Evolutionary conservation across 228 moss, liverwort and hornwort species (phyloP), one percentile per base, ranked within the genome.

Genomic region (Sphagnum fallax): DNA sequence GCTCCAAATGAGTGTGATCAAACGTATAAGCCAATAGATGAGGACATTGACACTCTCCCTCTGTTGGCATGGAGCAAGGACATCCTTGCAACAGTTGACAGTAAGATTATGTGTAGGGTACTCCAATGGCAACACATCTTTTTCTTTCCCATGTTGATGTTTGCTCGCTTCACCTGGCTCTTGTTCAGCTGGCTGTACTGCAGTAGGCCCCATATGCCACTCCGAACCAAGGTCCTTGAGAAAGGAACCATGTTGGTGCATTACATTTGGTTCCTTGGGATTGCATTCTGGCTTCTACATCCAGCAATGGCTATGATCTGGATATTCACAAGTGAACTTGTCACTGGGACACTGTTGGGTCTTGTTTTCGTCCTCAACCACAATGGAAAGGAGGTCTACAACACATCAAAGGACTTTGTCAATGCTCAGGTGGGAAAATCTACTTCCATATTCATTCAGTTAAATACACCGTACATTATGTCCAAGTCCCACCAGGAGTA

Each of bases 341-440:
- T 90, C 66, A 80, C 88, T 47, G 98, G 98, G 4, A 73, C 77
- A 14, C 76, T 98, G 18, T 77, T 98, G 69, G 90, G 98, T 71
- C 76, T 80, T 70, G 94, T 98, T 4, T 98, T 93, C 72, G 98
- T 98, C 4, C 84, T 98, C 4, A 98, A 92, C 63, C 98, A 98
- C 76, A 98, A 98, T 66, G 98, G 98, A 16, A 98, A 93, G 98
- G 97, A 98, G 71, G 93, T 98, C 10, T 92, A 98, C 80, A 98
- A 93, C 74, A 83, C 74, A 48, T 79, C 88, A 5, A 88, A 91
- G 68, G 98, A 98, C 10, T 98, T 98, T 59, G 90, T 98, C 50
- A 80, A 77, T 12, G 94, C 93, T 4, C 98, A 98, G 79, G 88
- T 88, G 69, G 9, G 58, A 52, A 32, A 6, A 10, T 48, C 14